Conservation (phyloP, 208 protist species). For the Porcisia hertigi region DNA sequence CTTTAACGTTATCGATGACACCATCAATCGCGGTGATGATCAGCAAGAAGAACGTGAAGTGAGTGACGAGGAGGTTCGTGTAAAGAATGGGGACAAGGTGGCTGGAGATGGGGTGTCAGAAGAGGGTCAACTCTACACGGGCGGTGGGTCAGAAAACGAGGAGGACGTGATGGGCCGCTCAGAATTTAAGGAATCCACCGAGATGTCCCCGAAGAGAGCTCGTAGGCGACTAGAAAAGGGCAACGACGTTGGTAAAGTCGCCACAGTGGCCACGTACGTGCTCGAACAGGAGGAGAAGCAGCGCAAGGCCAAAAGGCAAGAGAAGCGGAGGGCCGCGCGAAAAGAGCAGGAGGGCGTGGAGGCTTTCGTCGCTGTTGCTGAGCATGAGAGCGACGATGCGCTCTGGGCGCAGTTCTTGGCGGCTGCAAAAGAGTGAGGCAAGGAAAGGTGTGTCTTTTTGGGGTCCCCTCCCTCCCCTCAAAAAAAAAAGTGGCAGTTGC, state of each 20-base stretch:
- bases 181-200: neutral
- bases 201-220: slow-evolving; percentile 3
- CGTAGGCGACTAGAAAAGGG: neutral
- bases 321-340: slow-evolving; percentile 32
- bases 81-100: slow-evolving; percentile 23
- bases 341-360: slow-evolving; percentile 27
- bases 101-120: neutral
- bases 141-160: neutral
- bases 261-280: slow-evolving; percentile 60
- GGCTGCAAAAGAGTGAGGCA: slow-evolving; percentile 25
- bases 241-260: slow-evolving; percentile 32
- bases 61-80: slow-evolving; percentile 6
- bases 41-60: slow-evolving; percentile 2
- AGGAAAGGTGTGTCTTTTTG: neutral
- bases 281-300: slow-evolving; percentile 50
- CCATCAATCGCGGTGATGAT: slow-evolving; percentile 49
- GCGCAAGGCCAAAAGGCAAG: slow-evolving; percentile 41
- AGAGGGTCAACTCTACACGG: neutral
- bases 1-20: slow-evolving; percentile 86
- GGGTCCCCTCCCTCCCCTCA: too few species aligned
- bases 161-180: slow-evolving; percentile 1
- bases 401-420: slow-evolving; percentile 40
- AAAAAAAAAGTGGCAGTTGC: neutral
- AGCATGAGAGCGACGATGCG: slow-evolving; percentile 33
- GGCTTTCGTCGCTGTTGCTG: slow-evolving; percentile 23